Percentiles rank a stretch among this genome's conserved stretches.
Conservation (phyloP, 495 filamentous ascomycete species). For the Bacidia rubella region DNA sequence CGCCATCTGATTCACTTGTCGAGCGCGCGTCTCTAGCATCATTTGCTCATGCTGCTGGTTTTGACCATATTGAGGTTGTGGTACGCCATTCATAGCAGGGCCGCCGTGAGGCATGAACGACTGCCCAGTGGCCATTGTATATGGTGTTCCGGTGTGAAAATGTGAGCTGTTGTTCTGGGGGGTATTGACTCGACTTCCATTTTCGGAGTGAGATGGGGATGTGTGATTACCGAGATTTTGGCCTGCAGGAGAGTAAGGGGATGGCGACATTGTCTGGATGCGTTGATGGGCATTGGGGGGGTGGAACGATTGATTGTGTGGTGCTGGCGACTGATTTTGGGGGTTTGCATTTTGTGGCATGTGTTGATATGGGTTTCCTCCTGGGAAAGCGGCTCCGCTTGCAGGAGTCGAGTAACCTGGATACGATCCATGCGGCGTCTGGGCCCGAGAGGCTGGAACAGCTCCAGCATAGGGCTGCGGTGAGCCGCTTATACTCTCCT, state of each 20-base stretch:
- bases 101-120: conserved; percentile 34
- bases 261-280: conserved; percentile 80
- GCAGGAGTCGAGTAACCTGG: conserved; percentile 47
- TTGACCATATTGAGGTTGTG: conserved; percentile 27
- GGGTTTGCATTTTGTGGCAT: conserved; percentile 69
- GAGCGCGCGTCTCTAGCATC: conserved; percentile 21
- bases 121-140: conserved; percentile 18
- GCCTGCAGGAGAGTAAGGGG: conserved; percentile 72
- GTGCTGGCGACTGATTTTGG: conserved; percentile 75
- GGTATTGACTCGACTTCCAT: conserved; percentile 56
- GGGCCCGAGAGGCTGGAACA: conserved; percentile 72
- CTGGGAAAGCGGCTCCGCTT: conserved; percentile 41
- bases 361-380: conserved; percentile 62
- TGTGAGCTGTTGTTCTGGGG: conserved; percentile 53
- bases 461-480: conserved; percentile 64
- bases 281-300: conserved; percentile 55
- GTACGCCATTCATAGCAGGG: conserved; percentile 6
- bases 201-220: conserved; percentile 66
- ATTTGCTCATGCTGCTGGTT: conserved; percentile 33
- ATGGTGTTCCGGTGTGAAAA: conserved; percentile 43
- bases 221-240: conserved; percentile 63
- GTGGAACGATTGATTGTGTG: conserved; percentile 62
- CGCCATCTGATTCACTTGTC: conserved; percentile 52
- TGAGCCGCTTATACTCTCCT: conserved; percentile 73
- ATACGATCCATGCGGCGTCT: conserved; percentile 67